Conservation (phyloP, 2,329 filamentous ascomycete genomes). For the Ceratocystis variospora region DNA sequence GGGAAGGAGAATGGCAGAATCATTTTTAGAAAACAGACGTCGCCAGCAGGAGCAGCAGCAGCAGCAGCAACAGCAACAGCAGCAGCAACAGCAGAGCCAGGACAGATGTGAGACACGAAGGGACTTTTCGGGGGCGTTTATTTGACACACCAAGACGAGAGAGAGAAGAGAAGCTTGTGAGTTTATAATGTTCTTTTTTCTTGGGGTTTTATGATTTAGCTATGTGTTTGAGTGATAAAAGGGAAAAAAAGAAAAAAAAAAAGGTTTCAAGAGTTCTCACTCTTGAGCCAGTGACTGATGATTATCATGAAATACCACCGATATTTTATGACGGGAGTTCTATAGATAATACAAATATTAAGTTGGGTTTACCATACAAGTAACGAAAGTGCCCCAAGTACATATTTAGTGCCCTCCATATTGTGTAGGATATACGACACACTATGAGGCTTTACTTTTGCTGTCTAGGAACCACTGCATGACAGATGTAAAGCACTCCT, state of each 20-base stretch:
- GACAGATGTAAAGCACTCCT: conserved; percentile 61
- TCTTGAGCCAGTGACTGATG: background rate
- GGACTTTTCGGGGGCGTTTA: conserved; percentile 17
- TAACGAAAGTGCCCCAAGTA: background rate
- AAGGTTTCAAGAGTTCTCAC: background rate
- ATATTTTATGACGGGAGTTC: background rate
- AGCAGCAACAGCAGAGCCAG: background rate
- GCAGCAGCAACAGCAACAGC: background rate
- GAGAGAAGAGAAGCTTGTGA: background rate
- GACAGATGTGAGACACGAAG: background rate
- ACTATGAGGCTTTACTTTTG: conserved; percentile 5
- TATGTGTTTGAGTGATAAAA: background rate
- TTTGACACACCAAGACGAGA: background rate
- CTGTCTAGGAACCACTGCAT: conserved; percentile 64
- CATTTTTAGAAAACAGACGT: conserved; percentile 16
- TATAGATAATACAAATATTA: background rate
- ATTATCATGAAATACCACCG: background rate
- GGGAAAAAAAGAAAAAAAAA: no score
- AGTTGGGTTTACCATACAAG: background rate
- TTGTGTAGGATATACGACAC: background rate
- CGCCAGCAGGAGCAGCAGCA: background rate
- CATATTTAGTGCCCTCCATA: background rate
- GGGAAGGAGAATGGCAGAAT: conserved; percentile 15
- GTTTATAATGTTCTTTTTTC: background rate
- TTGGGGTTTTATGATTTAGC: background rate